Evolutionary conservation across 2,329 filamentous ascomycete species (phyloP).

Genomic region (Cladosporium austrohemisphaericum): DNA sequence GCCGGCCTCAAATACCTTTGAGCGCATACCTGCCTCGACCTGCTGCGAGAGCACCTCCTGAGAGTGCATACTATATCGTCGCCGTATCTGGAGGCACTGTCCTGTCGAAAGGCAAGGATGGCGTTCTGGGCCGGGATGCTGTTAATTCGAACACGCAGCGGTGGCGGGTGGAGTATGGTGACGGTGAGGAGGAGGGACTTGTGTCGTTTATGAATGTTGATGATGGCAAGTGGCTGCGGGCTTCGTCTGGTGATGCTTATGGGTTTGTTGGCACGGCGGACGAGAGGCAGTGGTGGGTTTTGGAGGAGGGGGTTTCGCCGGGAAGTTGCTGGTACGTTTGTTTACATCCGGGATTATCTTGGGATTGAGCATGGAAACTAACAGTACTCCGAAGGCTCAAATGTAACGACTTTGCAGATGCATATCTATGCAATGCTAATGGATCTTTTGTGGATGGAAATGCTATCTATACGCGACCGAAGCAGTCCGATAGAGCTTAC

Average conservation of each 20-base stretch:
- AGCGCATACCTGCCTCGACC: constrained; percentile 2
- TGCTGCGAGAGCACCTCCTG: neutral
- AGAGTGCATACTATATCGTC: constrained; percentile 5
- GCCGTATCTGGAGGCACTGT: constrained; percentile 1
- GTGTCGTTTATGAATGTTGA: neutral
- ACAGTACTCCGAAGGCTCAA: neutral
- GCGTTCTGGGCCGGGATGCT: neutral
- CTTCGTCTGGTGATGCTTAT: neutral
- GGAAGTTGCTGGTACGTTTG: constrained; percentile 2
- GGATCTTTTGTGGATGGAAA: neutral
- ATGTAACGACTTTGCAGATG: neutral
- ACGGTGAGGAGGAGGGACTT: neutral
- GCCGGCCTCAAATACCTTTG: neutral
- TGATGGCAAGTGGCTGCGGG: constrained; percentile 4
- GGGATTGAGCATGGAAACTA: neutral
- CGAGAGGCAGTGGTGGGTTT: constrained; percentile 10
- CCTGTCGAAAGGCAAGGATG: neutral
- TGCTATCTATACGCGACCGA: neutral
- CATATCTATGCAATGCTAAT: neutral
- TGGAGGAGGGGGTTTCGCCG: neutral
- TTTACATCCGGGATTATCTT: neutral
- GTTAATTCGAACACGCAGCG: neutral
- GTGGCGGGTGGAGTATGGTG: constrained; percentile 7
- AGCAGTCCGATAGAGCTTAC: constrained; percentile 1
- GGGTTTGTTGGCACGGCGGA: neutral